Conservation (phyloP, 176 grass and related monocot species). For the Musa troglodytarum region DNA sequence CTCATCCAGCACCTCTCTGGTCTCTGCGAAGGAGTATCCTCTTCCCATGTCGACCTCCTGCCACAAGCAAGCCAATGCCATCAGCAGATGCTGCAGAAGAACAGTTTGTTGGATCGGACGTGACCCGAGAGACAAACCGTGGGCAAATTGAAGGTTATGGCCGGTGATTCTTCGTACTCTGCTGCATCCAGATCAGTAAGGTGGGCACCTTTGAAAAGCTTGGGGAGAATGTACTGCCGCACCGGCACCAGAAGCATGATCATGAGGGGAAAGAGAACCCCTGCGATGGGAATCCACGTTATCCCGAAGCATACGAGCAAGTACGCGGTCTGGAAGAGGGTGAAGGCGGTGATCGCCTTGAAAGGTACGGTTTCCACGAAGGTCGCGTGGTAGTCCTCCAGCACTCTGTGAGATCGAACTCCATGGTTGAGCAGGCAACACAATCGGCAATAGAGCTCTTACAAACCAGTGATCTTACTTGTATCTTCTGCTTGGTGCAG, state of each 20-base stretch:
- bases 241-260: conserved; percentile 98
- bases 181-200: conserved; percentile 87
- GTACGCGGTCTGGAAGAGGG: conserved; percentile 76
- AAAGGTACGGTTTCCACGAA: conserved; percentile 97
- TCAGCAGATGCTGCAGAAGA: not conserved
- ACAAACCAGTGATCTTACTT: conserved; percentile 38
- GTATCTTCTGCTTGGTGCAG: conserved; percentile 90
- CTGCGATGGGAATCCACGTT: conserved; percentile 95
- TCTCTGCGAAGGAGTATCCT: conserved; percentile 34
- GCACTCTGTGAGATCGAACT: conserved; percentile 51
- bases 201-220: conserved; percentile 95
- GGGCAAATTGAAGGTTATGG: conserved; percentile 69
- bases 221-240: conserved; percentile 86
- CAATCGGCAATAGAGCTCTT: not conserved
- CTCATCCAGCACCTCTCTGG: conserved; percentile 69
- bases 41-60: conserved; percentile 49
- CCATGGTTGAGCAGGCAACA: not conserved
- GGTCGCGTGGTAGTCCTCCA: conserved; percentile 84
- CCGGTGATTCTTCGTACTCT: conserved; percentile 75
- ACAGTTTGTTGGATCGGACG: not conserved
- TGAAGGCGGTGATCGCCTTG: conserved; percentile 86
- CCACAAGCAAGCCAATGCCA: conserved; percentile 23
- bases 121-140: conserved; percentile 27
- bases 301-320: conserved; percentile 91
- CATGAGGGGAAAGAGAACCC: conserved; percentile 96